These are phyloP conservation scores for Gnetum montanum DNA, from an alignment of 75 land plant species.

Conservation along the genomic window DNA sequence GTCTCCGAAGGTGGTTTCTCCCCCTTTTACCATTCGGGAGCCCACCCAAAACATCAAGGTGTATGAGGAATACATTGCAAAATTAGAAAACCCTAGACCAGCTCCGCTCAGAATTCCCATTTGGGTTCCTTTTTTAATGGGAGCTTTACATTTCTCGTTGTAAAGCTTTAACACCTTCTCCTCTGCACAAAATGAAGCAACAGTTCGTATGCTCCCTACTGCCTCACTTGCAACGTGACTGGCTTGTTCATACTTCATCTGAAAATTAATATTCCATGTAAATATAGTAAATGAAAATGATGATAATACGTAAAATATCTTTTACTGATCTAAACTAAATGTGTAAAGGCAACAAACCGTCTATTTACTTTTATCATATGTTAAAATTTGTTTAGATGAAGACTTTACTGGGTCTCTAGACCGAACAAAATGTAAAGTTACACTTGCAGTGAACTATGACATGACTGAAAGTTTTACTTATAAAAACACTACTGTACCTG, in stretches of 20 bases:
- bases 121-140: slow-evolving; percentile 48
- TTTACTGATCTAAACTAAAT: too few species aligned
- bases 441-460: too few species aligned
- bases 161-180: slow-evolving; percentile 66
- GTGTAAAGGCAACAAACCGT: too few species aligned
- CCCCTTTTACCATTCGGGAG: slow-evolving; percentile 45
- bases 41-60: slow-evolving; percentile 70
- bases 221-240: slow-evolving; percentile 94
- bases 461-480: too few species aligned
- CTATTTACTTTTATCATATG: too few species aligned
- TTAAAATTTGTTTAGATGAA: too few species aligned
- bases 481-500: too few species aligned
- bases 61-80: slow-evolving; percentile 54
- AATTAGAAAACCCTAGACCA: slow-evolving; percentile 64
- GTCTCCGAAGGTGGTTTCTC: slow-evolving; percentile 40
- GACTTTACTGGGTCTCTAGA: too few species aligned
- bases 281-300: too few species aligned
- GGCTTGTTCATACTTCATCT: slow-evolving; percentile 86
- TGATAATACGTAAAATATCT: too few species aligned
- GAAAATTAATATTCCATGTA: too few species aligned
- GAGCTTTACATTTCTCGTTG: slow-evolving; percentile 58
- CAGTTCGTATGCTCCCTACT: slow-evolving; percentile 85
- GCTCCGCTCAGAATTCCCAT: slow-evolving; percentile 75
- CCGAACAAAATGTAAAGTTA: too few species aligned
- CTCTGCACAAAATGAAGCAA: slow-evolving; percentile 89